Evolutionary conservation across 345 rosid genomes (phyloP).

Genomic region (Dipteronia dyeriana): DNA sequence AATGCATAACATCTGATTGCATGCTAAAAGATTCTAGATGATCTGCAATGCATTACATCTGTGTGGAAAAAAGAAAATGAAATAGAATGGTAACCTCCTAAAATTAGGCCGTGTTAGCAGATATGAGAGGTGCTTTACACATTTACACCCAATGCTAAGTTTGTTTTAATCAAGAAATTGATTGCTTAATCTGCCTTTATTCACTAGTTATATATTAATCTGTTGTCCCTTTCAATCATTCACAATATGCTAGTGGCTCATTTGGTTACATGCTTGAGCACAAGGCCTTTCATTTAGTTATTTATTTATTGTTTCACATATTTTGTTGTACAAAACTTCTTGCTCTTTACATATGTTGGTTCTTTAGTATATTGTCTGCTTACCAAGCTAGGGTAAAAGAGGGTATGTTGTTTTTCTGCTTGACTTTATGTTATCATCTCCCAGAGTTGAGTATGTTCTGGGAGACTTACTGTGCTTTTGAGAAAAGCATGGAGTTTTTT

Average conservation of each 20-base stretch:
- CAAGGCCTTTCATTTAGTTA: neutral
- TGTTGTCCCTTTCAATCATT: neutral
- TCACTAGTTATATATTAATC: neutral
- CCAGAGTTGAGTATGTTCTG: slow-evolving; percentile 1
- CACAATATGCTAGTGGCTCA: neutral
- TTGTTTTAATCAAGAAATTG: neutral
- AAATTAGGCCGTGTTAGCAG: neutral
- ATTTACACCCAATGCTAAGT: neutral
- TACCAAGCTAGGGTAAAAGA: neutral
- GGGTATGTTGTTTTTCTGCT: neutral
- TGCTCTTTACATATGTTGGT: neutral
- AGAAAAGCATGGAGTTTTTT: neutral
- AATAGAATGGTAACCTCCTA: neutral
- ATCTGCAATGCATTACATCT: neutral
- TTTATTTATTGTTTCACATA: neutral
- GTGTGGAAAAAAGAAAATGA: neutral
- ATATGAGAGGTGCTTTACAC: neutral
- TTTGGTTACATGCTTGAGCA: neutral
- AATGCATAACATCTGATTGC: neutral
- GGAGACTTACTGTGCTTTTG: neutral
- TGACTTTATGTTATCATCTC: neutral
- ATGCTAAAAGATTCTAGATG: neutral
- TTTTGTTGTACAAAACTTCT: neutral
- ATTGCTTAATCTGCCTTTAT: neutral
- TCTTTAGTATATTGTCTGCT: slow-evolving; percentile 1